These are phyloP conservation scores for Dittrichia graveolens DNA, from an alignment of 129 eudicot species.

Conservation along the genomic window DNA sequence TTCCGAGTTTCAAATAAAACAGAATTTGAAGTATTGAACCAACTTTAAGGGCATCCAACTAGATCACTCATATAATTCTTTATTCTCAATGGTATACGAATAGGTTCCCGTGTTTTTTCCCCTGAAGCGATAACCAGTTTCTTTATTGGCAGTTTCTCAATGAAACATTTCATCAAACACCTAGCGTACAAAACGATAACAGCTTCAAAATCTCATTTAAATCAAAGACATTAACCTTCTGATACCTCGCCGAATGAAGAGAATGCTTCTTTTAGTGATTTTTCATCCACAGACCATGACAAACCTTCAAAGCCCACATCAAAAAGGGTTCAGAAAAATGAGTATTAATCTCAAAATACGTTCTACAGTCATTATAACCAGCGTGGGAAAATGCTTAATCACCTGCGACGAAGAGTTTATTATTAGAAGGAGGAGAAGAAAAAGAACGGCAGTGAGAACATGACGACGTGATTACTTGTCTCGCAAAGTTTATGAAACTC, in stretches of 20 bases:
- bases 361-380: background rate
- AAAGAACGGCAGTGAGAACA: constrained; percentile 24
- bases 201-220: background rate
- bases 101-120: too few relatives aligned
- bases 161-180: constrained; percentile 54
- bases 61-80: background rate
- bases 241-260: constrained; percentile 66
- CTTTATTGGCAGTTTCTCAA: constrained; percentile 10
- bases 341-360: background rate
- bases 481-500: constrained; percentile 29
- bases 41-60: background rate
- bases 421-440: constrained; percentile 41
- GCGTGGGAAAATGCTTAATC: background rate
- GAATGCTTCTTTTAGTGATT: constrained; percentile 64
- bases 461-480: constrained; percentile 35
- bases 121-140: background rate
- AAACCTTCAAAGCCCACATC: constrained; percentile 44
- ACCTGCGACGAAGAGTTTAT: constrained; percentile 67
- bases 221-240: constrained; percentile 46
- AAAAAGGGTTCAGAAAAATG: background rate
- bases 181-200: constrained; percentile 17
- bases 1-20: background rate
- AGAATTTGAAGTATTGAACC: background rate
- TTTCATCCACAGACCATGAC: constrained; percentile 86
- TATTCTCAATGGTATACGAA: background rate